Evolutionary conservation across 306 rosid species (phyloP), one percentile per base, ranked within the genome.

Genomic region (Cajanus cajan): DNA sequence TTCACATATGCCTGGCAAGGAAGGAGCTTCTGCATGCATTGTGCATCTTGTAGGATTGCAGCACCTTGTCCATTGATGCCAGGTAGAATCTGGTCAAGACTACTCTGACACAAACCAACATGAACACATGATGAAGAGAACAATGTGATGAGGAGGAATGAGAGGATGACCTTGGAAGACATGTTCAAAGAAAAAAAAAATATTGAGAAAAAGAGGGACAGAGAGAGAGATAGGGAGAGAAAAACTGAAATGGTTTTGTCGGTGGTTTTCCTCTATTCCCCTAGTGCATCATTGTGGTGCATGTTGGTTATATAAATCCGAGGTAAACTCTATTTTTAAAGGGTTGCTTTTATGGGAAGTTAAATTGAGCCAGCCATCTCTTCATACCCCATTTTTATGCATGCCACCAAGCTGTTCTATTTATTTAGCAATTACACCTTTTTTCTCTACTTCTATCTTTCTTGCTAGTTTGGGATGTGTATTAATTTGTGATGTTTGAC

Each of bases 11-110:
- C 22, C 7, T 89, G 79, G 50, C 98, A 94, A 0, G 98, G 89
- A 12, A 86, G 5, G 36, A 94, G 36, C 65, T 84, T 84, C 47
- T 79, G 76, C 82, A 94, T 18, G 90, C 97, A 94, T 39, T 81
- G 31, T 73, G 72, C 41, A 19, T 43, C 78, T 14, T 19, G 40
- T 14, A 70, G 3, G 10, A 11, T 11, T 5, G 2, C 2, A 21
- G 2, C 2, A 21, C 21, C 6, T 4, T 13, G 3, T 37, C 2
- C 66, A 7, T 1, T 28, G 31, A 59, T 14, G 39, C 73, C 34
- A 8, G 68, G 51, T 1, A 76, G 24, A 24, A 79, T 52, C 0
- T 47, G 65, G 3, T 75, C 68, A 6, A 76, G 51, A 8, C 14
- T 5, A 39, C 7, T 11, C 1, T 67, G 34, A 1, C 72, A 64